Evolutionary conservation across 2,329 filamentous ascomycete genomes (phyloP), one percentile per base, ranked within the genome.

Genomic region (Pyrenophora tritici-repentis): DNA sequence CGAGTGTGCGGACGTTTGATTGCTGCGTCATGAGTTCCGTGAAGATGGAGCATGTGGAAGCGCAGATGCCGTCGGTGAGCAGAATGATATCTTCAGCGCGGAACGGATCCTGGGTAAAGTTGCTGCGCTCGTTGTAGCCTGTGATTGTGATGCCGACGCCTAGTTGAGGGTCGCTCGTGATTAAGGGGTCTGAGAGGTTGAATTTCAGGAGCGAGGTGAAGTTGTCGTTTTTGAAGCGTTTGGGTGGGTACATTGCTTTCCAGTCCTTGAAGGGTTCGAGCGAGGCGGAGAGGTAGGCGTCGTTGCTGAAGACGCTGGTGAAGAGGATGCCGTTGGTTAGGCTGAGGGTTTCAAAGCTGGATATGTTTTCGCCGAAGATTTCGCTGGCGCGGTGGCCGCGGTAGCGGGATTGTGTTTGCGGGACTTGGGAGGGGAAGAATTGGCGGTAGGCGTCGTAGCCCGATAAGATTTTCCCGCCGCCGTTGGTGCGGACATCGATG

Each of bases 401-500:
- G 57, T 78, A 76, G 7, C 81, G 77, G 4, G 71, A 76, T 34
- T 75, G 76, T 16, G 73, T 75, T 57, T 78, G 80, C 3, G 77
- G 75, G 1, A 70, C 63, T 6, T 73, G 59, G 0, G 55, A 56
- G 0, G 82, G 82, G 70, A 84, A 84, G 57, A 85, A 77, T 61
- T 83, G 78, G 12, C 75, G 74, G 57, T 85, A 86, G 3, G 67
- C 63, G 49, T 78, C 75, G 58, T 74, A 75, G 32, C 72, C 75
- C 0, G 70, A 63, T 4, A 73, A 47, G 6, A 75, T 63, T 16
- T 66, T 70, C 12, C 86, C 86, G 17, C 86, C 86, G 0, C 75
- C 75, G 59, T 89, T 90, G 8, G 74, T 76, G 4, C 81, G 79
- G 5, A 89, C 61, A 59, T 89, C 87, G 55, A 89, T 81, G 39